These are phyloP conservation scores for Exophiala bonariae DNA, from an alignment of 2,329 filamentous ascomycete species.

Conservation along the genomic window DNA sequence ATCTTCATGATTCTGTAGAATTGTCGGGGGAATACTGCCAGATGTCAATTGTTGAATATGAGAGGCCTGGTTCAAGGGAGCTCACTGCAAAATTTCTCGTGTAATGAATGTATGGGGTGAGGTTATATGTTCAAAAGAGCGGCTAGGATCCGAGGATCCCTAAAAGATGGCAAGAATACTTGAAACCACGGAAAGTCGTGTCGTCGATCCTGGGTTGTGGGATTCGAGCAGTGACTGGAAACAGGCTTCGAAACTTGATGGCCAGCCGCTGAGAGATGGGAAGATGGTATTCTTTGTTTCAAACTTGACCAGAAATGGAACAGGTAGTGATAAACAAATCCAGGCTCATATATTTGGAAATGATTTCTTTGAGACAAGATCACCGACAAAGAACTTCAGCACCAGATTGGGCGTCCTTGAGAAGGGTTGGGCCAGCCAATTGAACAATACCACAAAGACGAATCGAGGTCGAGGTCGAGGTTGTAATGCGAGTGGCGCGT, in stretches of 20 bases:
- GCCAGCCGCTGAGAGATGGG: background rate
- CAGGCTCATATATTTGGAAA: slow-evolving; percentile 10
- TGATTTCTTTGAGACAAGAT: slow-evolving; percentile 20
- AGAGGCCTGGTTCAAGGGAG: background rate
- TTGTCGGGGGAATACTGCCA: background rate
- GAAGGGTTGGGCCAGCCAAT: slow-evolving; percentile 24
- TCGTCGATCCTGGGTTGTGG: slow-evolving; percentile 9
- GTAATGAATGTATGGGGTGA: slow-evolving; percentile 25
- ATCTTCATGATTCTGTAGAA: slow-evolving; percentile 21
- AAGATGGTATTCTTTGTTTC: slow-evolving; percentile 9
- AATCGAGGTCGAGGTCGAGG: background rate
- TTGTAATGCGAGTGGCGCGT: background rate
- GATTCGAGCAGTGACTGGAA: background rate
- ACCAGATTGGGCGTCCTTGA: slow-evolving; percentile 7
- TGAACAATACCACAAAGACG: slow-evolving; percentile 17
- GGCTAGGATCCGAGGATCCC: slow-evolving; percentile 26
- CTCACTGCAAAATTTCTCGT: slow-evolving; percentile 11
- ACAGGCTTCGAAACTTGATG: background rate
- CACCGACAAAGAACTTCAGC: slow-evolving; percentile 14
- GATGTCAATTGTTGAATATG: background rate
- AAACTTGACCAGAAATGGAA: slow-evolving; percentile 5
- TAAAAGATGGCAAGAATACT: slow-evolving; percentile 1
- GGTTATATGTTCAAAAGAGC: slow-evolving; percentile 25
- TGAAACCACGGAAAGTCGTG: background rate
- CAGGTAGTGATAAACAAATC: slow-evolving; percentile 7